These are phyloP conservation scores for Lyophyllum decastes DNA, from an alignment of 768 basidiomycete species.

Conservation along the genomic window DNA sequence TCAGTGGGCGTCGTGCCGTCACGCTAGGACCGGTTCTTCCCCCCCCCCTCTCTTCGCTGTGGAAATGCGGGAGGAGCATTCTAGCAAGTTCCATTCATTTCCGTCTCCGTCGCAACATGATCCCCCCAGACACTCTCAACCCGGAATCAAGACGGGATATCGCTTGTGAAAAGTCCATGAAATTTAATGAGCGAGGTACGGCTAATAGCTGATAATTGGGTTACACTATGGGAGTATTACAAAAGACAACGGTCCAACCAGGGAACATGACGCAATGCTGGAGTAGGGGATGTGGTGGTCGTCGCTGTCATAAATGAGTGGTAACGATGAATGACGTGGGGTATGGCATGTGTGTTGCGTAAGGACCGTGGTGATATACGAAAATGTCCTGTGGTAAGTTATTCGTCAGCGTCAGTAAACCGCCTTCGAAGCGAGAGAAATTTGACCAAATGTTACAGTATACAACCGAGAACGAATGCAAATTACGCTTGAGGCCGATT, in stretches of 20 bases:
- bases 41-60: neutral
- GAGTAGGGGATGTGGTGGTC: neutral
- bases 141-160: neutral
- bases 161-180: neutral
- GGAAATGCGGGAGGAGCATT: neutral
- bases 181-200: neutral
- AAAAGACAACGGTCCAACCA: constrained; percentile 2
- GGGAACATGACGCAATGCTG: too few relatives aligned
- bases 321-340: neutral
- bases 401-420: neutral
- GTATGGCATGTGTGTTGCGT: constrained; percentile 3
- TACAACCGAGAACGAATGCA: neutral
- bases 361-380: neutral
- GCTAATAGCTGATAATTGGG: neutral
- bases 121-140: neutral
- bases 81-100: neutral
- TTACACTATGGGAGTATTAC: neutral
- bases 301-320: constrained; percentile 4
- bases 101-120: neutral
- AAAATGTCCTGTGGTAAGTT: constrained; percentile 5
- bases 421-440: neutral
- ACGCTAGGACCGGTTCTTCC: neutral
- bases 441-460: neutral
- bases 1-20: neutral
- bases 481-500: too few relatives aligned